A percentile compares a stretch with the other conserved stretches of the same genome.
Evolutionary conservation across 2,329 filamentous ascomycete genomes (phyloP).

Genomic region (Verticillium albo-atrum): DNA sequence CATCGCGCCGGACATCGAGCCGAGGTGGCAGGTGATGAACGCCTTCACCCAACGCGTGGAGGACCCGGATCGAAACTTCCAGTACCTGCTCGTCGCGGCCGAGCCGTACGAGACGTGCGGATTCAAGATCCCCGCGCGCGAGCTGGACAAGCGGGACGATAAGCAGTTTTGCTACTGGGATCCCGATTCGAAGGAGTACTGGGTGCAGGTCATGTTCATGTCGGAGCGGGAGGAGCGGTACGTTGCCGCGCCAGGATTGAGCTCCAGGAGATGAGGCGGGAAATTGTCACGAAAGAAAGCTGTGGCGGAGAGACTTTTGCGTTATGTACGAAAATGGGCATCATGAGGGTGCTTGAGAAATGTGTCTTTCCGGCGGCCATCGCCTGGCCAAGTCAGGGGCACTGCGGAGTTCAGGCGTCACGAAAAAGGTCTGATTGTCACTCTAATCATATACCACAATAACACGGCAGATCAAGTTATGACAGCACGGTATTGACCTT

Average conservation of each 20-base stretch:
- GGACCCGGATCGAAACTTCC: slow-evolving; percentile 88
- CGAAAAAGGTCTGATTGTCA: not conserved
- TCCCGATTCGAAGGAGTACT: slow-evolving; percentile 92
- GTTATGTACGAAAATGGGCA: not conserved
- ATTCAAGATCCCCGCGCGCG: slow-evolving; percentile 91
- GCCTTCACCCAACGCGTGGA: slow-evolving; percentile 95
- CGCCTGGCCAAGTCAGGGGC: not conserved
- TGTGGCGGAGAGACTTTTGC: not conserved
- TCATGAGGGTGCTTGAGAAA: not conserved
- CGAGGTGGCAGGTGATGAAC: slow-evolving; percentile 94
- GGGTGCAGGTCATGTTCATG: slow-evolving; percentile 97
- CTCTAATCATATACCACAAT: not conserved
- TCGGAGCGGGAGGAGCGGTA: slow-evolving; percentile 94
- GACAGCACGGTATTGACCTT: not conserved
- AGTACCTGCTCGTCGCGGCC: slow-evolving; percentile 91
- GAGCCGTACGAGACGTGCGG: slow-evolving; percentile 97
- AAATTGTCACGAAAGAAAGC: not conserved
- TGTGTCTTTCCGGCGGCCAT: not conserved
- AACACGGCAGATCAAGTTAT: not conserved
- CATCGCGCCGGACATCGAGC: slow-evolving; percentile 68
- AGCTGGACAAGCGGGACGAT: slow-evolving; percentile 85
- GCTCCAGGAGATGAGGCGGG: slow-evolving; percentile 35
- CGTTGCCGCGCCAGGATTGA: slow-evolving; percentile 59
- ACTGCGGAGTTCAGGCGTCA: not conserved
- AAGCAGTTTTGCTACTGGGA: slow-evolving; percentile 95